phyloP scores from a whole-genome alignment of 2,329 filamentous ascomycete genomes.

The Neophaeococcomyces aloes region DNA sequence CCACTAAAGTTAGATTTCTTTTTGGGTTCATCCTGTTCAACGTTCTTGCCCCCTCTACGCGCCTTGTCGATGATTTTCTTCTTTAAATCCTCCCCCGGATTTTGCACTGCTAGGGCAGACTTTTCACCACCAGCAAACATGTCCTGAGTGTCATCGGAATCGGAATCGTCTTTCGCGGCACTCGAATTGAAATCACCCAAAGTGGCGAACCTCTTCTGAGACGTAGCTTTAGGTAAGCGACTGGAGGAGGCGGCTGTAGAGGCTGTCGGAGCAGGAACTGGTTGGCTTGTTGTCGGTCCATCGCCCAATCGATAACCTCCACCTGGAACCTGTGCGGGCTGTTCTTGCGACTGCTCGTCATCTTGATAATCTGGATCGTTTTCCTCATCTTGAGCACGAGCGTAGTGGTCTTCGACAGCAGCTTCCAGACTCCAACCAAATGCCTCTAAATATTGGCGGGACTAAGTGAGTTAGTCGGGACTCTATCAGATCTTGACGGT shows the following conservation, averaged over 20 bases:
- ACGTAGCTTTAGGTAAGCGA: constrained; percentile 24
- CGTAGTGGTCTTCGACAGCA: constrained; percentile 54
- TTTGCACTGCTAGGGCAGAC: constrained; percentile 57
- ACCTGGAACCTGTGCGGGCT: constrained; percentile 13
- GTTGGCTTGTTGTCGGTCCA: constrained; percentile 18
- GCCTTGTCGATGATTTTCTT: constrained; percentile 42
- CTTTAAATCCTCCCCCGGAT: constrained; percentile 43
- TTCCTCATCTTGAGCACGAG: constrained; percentile 18
- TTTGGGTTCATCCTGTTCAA: constrained; percentile 13
- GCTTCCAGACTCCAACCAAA: constrained; percentile 57
- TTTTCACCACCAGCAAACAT: constrained; percentile 58
- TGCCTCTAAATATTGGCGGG: constrained; percentile 53
- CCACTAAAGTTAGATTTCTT: constrained; percentile 45
- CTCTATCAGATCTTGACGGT: not conserved
- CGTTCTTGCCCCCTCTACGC: constrained; percentile 24
- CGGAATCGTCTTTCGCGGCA: constrained; percentile 35
- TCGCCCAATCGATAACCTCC: constrained; percentile 28
- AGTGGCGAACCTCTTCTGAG: constrained; percentile 39
- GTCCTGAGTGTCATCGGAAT: constrained; percentile 45
- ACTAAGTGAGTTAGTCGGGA: constrained; percentile 37
- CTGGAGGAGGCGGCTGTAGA: constrained; percentile 26
- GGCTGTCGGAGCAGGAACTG: constrained; percentile 21
- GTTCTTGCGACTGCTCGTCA: constrained; percentile 9
- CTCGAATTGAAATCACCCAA: constrained; percentile 34
- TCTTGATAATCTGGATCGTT: constrained; percentile 23